Conservation (phyloP, 805 yeast species). For the Starmerella khaoyaiensis region DNA sequence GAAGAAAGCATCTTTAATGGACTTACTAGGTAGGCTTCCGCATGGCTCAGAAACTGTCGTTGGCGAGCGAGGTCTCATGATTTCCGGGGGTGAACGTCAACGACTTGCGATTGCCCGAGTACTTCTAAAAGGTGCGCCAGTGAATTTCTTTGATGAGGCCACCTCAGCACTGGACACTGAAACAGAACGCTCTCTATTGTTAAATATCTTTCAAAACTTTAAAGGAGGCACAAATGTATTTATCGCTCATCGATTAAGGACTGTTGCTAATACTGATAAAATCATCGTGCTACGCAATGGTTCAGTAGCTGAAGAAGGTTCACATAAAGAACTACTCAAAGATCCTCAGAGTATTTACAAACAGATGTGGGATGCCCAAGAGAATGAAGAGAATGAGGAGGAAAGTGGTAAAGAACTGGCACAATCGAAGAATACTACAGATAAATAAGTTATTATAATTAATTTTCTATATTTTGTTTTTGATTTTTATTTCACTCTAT, state of each 20-base stretch:
- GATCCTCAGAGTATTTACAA: constrained; percentile 51
- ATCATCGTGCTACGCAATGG: constrained; percentile 79
- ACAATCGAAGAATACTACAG: constrained; percentile 13
- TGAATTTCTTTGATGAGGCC: constrained; percentile 93
- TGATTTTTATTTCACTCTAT: neutral
- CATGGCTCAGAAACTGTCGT: constrained; percentile 76
- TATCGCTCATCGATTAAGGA: constrained; percentile 87
- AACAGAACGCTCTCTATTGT: constrained; percentile 74
- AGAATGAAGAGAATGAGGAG: constrained; percentile 39
- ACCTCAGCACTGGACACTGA: constrained; percentile 92
- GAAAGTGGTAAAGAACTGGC: constrained; percentile 5
- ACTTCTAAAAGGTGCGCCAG: constrained; percentile 72
- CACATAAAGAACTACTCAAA: constrained; percentile 50
- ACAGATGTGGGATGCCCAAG: constrained; percentile 87
- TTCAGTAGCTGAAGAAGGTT: constrained; percentile 74
- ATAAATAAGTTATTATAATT: too few species aligned
- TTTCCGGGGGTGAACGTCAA: constrained; percentile 98
- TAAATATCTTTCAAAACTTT: constrained; percentile 59
- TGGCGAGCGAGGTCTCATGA: constrained; percentile 96
- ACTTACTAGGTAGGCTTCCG: constrained; percentile 57
- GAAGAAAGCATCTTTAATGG: constrained; percentile 53
- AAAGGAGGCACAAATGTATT: constrained; percentile 65
- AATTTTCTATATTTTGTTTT: too few species aligned
- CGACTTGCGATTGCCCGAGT: constrained; percentile 86
- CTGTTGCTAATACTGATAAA: constrained; percentile 86